A percentile compares a stretch with the other conserved stretches of the same genome.
Conservation (phyloP, 768 basidiomycete genomes). For the Trametopsis cervina region DNA sequence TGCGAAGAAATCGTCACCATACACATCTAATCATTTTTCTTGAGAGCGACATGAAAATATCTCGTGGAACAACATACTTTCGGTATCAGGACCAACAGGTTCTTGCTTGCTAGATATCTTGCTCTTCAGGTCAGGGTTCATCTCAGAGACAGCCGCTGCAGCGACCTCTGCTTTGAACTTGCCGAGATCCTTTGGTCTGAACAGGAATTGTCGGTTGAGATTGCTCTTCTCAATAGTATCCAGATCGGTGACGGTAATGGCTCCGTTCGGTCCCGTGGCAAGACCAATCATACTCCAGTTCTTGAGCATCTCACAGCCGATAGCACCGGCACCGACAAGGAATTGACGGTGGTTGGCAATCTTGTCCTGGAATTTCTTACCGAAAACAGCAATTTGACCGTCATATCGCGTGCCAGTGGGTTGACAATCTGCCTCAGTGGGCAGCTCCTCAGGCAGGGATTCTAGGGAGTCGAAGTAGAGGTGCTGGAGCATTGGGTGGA, state of each 20-base stretch:
- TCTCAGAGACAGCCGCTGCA: slow-evolving; percentile 82
- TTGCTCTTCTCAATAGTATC: slow-evolving; percentile 99
- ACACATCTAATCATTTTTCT: slow-evolving; percentile 52
- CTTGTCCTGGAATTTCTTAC: slow-evolving; percentile 87
- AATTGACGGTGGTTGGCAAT: slow-evolving; percentile 88
- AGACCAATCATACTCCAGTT: slow-evolving; percentile 99
- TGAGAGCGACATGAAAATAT: slow-evolving; percentile 9
- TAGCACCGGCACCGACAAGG: slow-evolving; percentile 97
- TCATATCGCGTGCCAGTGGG: slow-evolving; percentile 85
- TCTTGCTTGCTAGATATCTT: slow-evolving; percentile 89
- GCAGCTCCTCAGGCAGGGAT: slow-evolving; percentile 71
- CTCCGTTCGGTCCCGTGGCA: slow-evolving; percentile 68
- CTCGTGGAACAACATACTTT: slow-evolving; percentile 51
- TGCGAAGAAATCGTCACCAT: slow-evolving; percentile 83
- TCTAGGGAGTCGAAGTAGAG: slow-evolving; percentile 98
- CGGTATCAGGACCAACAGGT: slow-evolving; percentile 86
- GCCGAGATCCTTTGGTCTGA: slow-evolving; percentile 92
- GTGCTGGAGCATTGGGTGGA: slow-evolving; percentile 92
- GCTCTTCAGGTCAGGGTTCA: slow-evolving; percentile 88
- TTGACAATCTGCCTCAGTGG: slow-evolving; percentile 77
- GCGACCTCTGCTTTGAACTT: slow-evolving; percentile 97
- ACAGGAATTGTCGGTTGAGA: slow-evolving; percentile 95
- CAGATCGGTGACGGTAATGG: slow-evolving; percentile 90
- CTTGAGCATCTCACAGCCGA: slow-evolving; percentile 99
- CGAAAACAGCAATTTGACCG: slow-evolving; percentile 93